Conservation (phyloP, 495 filamentous ascomycete genomes). For the Platismatia glauca region DNA sequence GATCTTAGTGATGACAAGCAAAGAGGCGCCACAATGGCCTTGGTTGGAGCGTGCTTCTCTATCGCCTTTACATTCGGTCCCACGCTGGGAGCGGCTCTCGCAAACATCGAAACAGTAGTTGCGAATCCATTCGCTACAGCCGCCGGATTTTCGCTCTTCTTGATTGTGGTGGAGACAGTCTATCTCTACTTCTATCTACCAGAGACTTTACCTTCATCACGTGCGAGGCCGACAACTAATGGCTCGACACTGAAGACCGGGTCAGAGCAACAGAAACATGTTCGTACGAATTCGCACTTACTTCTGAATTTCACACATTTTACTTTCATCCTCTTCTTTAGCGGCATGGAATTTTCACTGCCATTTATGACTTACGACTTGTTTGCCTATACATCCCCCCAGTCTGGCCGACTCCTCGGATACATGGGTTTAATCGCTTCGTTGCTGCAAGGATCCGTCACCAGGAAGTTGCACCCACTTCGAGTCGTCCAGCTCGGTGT, state of each 20-base stretch:
- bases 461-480: constrained; percentile 71
- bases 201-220: constrained; percentile 63
- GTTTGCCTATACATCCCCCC: constrained; percentile 66
- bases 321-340: constrained; percentile 90
- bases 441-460: constrained; percentile 76
- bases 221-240: constrained; percentile 13
- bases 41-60: constrained; percentile 93
- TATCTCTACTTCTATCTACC: constrained; percentile 85
- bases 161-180: constrained; percentile 76
- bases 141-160: constrained; percentile 68
- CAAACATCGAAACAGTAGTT: constrained; percentile 61
- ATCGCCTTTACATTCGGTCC: constrained; percentile 96
- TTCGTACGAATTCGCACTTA: constrained; percentile 67
- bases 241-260: constrained; percentile 1
- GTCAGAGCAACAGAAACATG: constrained; percentile 6
- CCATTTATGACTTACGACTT: constrained; percentile 96
- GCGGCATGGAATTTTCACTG: constrained; percentile 90
- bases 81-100: constrained; percentile 76
- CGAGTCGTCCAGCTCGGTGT: constrained; percentile 71
- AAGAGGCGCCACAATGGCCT: constrained; percentile 83
- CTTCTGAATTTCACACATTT: constrained; percentile 85
- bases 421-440: constrained; percentile 90
- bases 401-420: constrained; percentile 82
- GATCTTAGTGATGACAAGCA: constrained; percentile 80
- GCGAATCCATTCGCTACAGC: constrained; percentile 91